These are phyloP conservation scores for Gracilaria caudata DNA, from an alignment of 23 red algal species.

Conservation along the genomic window DNA sequence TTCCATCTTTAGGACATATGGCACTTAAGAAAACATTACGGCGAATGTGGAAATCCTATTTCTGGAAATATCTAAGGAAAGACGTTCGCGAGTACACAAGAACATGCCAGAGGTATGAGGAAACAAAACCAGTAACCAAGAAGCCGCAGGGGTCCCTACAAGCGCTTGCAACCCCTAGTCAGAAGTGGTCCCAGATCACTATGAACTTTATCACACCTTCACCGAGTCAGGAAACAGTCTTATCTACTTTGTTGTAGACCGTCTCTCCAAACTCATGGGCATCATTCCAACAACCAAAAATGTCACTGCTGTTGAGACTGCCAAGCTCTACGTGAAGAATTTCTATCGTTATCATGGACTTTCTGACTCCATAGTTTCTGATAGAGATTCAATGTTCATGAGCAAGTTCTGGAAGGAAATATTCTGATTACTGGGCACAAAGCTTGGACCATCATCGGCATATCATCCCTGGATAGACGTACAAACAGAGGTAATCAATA, in stretches of 20 bases:
- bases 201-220: constrained; percentile 53
- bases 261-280: constrained; percentile 9
- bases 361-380: neutral
- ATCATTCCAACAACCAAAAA: constrained; percentile 11
- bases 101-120: neutral
- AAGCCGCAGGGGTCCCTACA: constrained; percentile 9
- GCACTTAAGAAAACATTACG: constrained; percentile 8
- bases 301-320: constrained; percentile 9
- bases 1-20: neutral
- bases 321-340: neutral
- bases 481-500: constrained; percentile 45
- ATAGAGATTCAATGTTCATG: constrained; percentile 21
- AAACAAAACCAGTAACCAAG: neutral
- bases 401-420: constrained; percentile 43
- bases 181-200: too few species aligned
- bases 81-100: neutral
- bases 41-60: neutral
- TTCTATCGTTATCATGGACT: constrained; percentile 21
- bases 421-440: neutral
- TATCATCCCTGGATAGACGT: constrained; percentile 51
- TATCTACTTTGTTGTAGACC: neutral
- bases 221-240: constrained; percentile 12
- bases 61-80: neutral
- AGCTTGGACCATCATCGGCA: neutral
- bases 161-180: neutral